These are phyloP conservation scores for Clarkia xantiana DNA, from an alignment of 345 rosid genomes.

Conservation along the genomic window DNA sequence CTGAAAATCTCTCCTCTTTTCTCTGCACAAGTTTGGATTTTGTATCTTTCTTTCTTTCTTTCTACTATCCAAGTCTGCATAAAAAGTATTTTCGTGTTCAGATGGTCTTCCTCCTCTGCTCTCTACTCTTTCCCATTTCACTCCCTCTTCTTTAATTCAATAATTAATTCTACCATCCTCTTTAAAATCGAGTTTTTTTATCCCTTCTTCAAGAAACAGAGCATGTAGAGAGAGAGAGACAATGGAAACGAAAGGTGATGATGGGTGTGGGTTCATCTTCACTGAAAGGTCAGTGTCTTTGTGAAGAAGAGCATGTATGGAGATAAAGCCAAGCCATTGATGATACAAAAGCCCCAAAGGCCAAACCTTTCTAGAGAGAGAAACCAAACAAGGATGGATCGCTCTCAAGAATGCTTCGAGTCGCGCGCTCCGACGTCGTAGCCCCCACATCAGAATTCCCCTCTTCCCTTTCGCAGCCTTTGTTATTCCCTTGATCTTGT, in stretches of 20 bases:
- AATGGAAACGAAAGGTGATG: not conserved
- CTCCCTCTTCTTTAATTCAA: not conserved
- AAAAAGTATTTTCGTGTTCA: conserved; percentile 7
- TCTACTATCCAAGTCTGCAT: not conserved
- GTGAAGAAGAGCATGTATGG: not conserved
- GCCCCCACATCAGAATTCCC: conserved; percentile 4
- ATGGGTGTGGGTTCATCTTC: conserved; percentile 3
- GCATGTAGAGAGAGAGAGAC: conserved; percentile 3
- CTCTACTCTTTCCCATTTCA: conserved; percentile 1
- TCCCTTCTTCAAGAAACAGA: not conserved
- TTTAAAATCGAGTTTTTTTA: not conserved
- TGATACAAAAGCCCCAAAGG: not conserved
- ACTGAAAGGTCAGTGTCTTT: conserved; percentile 11
- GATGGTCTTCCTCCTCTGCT: conserved; percentile 6
- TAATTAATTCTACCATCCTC: not conserved
- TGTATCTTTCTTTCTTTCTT: conserved; percentile 2
- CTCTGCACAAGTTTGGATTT: not conserved
- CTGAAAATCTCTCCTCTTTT: not conserved
- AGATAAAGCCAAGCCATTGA: conserved; percentile 4
- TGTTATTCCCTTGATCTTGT: conserved; percentile 4
- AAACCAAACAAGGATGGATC: not conserved
- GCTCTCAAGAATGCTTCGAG: not conserved
- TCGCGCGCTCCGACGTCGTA: conserved; percentile 1
- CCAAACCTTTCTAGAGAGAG: not conserved
- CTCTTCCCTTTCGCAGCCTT: conserved; percentile 2